Evolutionary conservation across 2,329 filamentous ascomycete genomes (phyloP).

Genomic region (Dactylellina sp.): DNA sequence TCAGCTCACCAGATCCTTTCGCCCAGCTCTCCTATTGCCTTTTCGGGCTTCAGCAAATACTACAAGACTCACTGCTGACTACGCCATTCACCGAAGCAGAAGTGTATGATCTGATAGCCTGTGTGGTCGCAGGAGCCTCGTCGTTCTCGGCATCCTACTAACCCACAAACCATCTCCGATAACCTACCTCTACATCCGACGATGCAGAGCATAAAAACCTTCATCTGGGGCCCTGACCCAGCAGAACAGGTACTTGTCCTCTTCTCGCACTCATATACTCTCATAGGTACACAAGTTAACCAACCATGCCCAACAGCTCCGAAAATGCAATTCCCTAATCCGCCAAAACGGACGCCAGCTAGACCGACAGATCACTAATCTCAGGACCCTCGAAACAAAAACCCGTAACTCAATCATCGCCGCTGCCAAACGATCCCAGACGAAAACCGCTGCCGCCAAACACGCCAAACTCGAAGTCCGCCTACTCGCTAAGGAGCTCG

Average conservation of each 20-base stretch:
- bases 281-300: conserved; percentile 10
- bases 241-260: conserved; percentile 79
- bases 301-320: conserved; percentile 72
- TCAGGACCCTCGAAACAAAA: conserved; percentile 83
- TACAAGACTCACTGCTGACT: not conserved
- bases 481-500: conserved; percentile 86
- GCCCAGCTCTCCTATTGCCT: not conserved
- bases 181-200: not conserved
- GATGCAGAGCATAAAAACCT: conserved; percentile 88
- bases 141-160: not conserved
- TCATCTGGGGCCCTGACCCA: conserved; percentile 93
- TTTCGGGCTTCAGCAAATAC: not conserved
- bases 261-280: conserved; percentile 23
- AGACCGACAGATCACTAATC: conserved; percentile 86
- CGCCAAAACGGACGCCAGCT: conserved; percentile 91
- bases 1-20: not conserved
- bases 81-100: not conserved
- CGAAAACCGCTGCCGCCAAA: conserved; percentile 71
- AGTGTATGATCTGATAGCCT: not conserved
- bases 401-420: conserved; percentile 87
- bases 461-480: conserved; percentile 86
- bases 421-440: conserved; percentile 3
- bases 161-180: not conserved
- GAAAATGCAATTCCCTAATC: conserved; percentile 93
- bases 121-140: not conserved